Evolutionary conservation across 306 rosid species (phyloP).

Genomic region (Sophora flavescens): DNA sequence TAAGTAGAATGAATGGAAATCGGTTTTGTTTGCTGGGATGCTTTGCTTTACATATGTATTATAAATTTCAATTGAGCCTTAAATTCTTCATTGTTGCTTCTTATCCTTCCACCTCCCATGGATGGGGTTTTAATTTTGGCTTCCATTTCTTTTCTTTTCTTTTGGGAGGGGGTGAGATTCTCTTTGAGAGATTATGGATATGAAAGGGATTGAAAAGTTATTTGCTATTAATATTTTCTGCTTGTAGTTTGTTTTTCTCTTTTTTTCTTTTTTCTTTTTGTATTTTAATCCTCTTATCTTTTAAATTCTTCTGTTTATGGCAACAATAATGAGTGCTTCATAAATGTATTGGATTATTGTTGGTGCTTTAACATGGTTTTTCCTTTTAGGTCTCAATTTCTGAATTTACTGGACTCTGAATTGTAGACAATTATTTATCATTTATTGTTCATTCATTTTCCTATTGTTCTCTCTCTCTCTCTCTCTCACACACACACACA

Average conservation of each 20-base stretch:
- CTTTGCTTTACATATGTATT: conserved; percentile 28
- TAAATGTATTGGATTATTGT: not conserved
- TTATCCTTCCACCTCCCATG: not conserved
- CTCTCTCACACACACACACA: no score
- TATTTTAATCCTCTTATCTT: not conserved
- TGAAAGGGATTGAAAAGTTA: not conserved
- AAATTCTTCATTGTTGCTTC: conserved; percentile 10
- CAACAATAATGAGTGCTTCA: not conserved
- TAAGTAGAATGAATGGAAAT: conserved; percentile 21
- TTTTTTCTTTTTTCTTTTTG: no score
- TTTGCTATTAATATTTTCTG: not conserved
- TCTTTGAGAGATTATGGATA: not conserved
- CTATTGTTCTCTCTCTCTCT: conserved; percentile 19
- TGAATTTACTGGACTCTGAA: not conserved
- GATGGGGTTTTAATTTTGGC: not conserved
- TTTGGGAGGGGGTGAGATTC: not conserved
- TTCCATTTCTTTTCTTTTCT: not conserved
- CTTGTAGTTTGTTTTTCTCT: not conserved
- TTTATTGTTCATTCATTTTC: conserved; percentile 1
- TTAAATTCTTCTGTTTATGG: not conserved
- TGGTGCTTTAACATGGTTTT: not conserved
- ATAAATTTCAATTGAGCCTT: not conserved
- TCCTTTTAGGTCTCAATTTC: conserved; percentile 1
- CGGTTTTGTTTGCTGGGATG: conserved; percentile 19
- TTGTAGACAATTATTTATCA: not conserved